Conservation (phyloP, 2,329 filamentous ascomycete species). For the Hypoxylon rubiginosum region DNA sequence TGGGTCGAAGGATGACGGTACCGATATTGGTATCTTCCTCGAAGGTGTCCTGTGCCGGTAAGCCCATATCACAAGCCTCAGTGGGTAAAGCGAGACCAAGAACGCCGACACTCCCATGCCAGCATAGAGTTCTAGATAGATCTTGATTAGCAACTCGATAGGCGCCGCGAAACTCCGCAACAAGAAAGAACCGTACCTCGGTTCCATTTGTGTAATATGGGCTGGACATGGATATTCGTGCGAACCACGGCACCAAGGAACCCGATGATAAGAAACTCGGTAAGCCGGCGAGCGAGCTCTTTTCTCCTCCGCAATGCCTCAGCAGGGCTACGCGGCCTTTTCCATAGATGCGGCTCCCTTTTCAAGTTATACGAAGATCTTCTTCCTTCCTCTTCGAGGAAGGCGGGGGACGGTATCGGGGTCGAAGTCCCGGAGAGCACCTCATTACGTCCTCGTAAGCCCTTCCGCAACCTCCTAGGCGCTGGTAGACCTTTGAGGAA, state of each 20-base stretch:
- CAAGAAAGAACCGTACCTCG: slow-evolving; percentile 58
- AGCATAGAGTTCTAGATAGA: slow-evolving; percentile 60
- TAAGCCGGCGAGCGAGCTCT: slow-evolving; percentile 65
- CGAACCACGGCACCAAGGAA: slow-evolving; percentile 64
- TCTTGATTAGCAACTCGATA: slow-evolving; percentile 32
- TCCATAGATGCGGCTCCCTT: slow-evolving; percentile 43
- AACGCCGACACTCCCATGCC: slow-evolving; percentile 53
- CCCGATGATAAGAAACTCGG: slow-evolving; percentile 66
- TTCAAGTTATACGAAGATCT: slow-evolving; percentile 40
- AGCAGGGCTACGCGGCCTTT: slow-evolving; percentile 47
- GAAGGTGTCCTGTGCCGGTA: slow-evolving; percentile 57
- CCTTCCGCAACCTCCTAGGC: slow-evolving; percentile 83
- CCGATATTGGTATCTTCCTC: slow-evolving; percentile 58
- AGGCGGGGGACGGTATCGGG: slow-evolving; percentile 65
- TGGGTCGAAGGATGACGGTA: slow-evolving; percentile 88
- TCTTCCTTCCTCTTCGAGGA: slow-evolving; percentile 59
- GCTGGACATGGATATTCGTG: slow-evolving; percentile 61
- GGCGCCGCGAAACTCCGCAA: neutral
- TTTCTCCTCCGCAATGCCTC: slow-evolving; percentile 61
- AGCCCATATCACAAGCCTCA: slow-evolving; percentile 68
- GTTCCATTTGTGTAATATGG: slow-evolving; percentile 61
- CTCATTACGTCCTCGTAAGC: slow-evolving; percentile 74
- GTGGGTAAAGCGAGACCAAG: slow-evolving; percentile 68
- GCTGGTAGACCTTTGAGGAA: slow-evolving; percentile 88
- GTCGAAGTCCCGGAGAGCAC: slow-evolving; percentile 67